Conservation (phyloP, 2,329 filamentous ascomycete genomes). For the Neocucurbitaria cava region DNA sequence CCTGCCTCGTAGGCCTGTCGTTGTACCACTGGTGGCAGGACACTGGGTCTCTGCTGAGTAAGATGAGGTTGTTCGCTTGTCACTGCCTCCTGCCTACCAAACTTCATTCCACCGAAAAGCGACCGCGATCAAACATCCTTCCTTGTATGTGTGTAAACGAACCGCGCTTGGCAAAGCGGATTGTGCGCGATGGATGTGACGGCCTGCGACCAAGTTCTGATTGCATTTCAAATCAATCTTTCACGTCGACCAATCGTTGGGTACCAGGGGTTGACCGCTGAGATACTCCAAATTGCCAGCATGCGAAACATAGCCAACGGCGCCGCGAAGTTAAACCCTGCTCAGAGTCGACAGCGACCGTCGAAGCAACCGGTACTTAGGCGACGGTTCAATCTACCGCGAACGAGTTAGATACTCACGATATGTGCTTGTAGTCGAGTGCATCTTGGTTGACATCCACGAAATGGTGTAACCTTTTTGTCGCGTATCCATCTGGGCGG, state of each 20-base stretch:
- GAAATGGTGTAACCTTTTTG: background rate
- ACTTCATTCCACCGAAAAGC: constrained; percentile 14
- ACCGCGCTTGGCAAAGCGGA: constrained; percentile 11
- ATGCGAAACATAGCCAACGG: constrained; percentile 29
- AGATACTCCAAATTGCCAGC: constrained; percentile 18
- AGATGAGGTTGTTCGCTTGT: constrained; percentile 8
- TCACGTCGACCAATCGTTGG: constrained; percentile 7
- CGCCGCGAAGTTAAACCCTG: constrained; percentile 1
- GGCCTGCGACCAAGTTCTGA: constrained; percentile 13
- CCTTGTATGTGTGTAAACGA: background rate
- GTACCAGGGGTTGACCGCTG: constrained; percentile 7
- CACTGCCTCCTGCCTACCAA: constrained; percentile 5
- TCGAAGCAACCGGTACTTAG: constrained; percentile 10
- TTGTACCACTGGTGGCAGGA: no score
- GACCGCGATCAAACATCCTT: constrained; percentile 11
- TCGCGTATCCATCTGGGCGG: background rate
- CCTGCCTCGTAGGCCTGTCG: constrained; percentile 4
- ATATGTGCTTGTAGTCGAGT: background rate
- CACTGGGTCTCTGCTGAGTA: constrained; percentile 6
- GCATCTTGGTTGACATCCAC: background rate
- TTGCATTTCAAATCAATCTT: constrained; percentile 19
- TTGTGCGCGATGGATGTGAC: constrained; percentile 7
- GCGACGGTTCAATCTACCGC: constrained; percentile 3
- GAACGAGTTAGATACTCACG: background rate
- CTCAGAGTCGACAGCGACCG: background rate